phyloP scores from a whole-genome alignment of 805 yeast species.

The Starmerella ratchasimensis region DNA sequence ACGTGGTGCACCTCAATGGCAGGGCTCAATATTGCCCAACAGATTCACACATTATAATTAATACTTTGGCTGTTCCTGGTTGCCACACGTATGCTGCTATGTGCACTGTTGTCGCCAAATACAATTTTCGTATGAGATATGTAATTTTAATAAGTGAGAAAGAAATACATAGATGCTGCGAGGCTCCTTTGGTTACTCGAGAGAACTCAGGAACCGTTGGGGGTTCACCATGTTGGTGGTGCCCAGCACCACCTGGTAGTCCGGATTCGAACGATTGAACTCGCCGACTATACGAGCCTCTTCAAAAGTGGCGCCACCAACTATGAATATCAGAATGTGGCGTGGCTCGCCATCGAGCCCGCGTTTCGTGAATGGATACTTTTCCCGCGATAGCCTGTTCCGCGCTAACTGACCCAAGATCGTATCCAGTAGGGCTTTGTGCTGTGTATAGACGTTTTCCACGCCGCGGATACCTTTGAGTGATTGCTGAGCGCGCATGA shows the following conservation, averaged over 20 bases:
- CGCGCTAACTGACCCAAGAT: slow-evolving; percentile 32
- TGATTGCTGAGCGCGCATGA: slow-evolving; percentile 32
- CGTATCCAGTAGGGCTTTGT: slow-evolving; percentile 55
- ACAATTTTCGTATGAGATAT: no score
- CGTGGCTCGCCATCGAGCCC: slow-evolving; percentile 22
- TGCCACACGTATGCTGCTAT: no score
- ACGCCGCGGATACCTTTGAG: slow-evolving; percentile 32
- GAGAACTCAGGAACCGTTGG: no score
- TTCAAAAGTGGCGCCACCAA: slow-evolving; percentile 88
- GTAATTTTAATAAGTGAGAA: no score
- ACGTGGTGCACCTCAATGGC: no score
- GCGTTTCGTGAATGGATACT: slow-evolving; percentile 30
- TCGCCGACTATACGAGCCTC: slow-evolving; percentile 76
- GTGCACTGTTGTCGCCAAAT: no score
- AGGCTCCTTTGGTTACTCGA: no score
- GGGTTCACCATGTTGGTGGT: slow-evolving; percentile 37
- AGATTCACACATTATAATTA: no score
- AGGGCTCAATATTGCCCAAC: no score
- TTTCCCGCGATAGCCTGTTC: slow-evolving; percentile 30
- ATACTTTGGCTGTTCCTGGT: no score
- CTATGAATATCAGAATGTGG: slow-evolving; percentile 30
- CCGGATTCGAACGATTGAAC: slow-evolving; percentile 39
- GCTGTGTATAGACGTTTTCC: slow-evolving; percentile 71
- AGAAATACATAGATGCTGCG: no score
- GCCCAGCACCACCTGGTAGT: slow-evolving; percentile 63